These are phyloP conservation scores for Colletotrichum chlorophyti DNA, from an alignment of 2,329 filamentous ascomycete genomes.

Conservation along the genomic window DNA sequence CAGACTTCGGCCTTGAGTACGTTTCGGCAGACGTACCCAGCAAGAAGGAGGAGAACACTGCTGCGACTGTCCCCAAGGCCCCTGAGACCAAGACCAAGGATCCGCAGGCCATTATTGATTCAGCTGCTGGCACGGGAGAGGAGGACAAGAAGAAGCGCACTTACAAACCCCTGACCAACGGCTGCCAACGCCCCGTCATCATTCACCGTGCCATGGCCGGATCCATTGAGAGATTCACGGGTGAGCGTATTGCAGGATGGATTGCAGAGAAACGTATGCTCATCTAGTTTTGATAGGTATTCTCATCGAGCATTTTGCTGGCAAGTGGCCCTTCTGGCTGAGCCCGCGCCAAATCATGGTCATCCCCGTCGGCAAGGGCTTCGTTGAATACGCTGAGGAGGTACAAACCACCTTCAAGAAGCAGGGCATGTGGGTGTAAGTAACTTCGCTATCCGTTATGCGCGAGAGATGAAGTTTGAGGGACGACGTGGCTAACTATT, in stretches of 20 bases:
- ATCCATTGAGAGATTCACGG: slow-evolving; percentile 59
- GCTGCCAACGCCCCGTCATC: slow-evolving; percentile 83
- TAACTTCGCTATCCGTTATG: slow-evolving; percentile 40
- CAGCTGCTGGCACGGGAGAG: slow-evolving; percentile 50
- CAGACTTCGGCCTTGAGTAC: slow-evolving; percentile 86
- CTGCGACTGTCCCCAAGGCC: slow-evolving; percentile 34
- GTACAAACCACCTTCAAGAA: slow-evolving; percentile 73
- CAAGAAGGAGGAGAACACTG: slow-evolving; percentile 42
- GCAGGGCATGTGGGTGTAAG: slow-evolving; percentile 67
- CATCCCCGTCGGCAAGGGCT: slow-evolving; percentile 70
- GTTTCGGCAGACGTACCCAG: slow-evolving; percentile 69
- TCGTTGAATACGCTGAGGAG: slow-evolving; percentile 77
- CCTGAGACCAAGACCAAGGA: slow-evolving; percentile 43
- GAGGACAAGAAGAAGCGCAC: slow-evolving; percentile 43
- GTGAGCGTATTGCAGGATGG: not conserved
- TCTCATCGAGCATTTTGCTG: slow-evolving; percentile 82
- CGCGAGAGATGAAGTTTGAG: no score
- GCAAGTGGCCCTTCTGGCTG: slow-evolving; percentile 91
- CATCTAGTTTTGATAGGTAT: slow-evolving; percentile 68
- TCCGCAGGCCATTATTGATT: slow-evolving; percentile 33
- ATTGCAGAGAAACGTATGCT: not conserved
- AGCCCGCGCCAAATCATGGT: slow-evolving; percentile 78
- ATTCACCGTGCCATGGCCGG: slow-evolving; percentile 85
- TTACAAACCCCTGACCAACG: slow-evolving; percentile 63
- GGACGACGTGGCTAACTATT: not conserved